These are phyloP conservation scores for Mycena capillaripes DNA, from an alignment of 768 basidiomycete genomes.

Conservation along the genomic window DNA sequence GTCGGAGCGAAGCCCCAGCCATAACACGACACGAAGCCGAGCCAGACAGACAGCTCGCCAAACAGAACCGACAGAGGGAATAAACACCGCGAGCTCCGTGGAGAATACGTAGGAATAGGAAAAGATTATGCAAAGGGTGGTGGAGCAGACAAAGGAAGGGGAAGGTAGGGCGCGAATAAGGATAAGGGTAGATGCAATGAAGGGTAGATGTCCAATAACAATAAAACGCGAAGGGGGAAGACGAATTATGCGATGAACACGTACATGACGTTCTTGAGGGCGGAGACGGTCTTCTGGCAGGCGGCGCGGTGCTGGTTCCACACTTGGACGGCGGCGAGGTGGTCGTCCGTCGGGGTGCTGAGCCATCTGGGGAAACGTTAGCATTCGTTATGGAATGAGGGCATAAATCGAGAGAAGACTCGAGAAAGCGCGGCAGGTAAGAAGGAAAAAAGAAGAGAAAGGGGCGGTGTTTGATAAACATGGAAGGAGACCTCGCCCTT, in stretches of 20 bases:
- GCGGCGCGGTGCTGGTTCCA: slow-evolving; percentile 75
- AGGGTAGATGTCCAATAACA: no score
- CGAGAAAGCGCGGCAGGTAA: background rate
- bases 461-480: no score
- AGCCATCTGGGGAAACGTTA: slow-evolving; percentile 71
- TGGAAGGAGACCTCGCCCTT: no score
- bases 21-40: background rate
- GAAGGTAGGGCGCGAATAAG: no score
- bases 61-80: background rate
- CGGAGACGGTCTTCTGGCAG: slow-evolving; percentile 59
- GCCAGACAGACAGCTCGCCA: slow-evolving; percentile 2
- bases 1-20: slow-evolving; percentile 10
- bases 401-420: background rate
- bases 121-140: no score
- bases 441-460: background rate
- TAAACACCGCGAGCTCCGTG: slow-evolving; percentile 40
- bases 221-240: background rate
- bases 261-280: slow-evolving; percentile 35
- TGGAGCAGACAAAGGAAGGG: no score
- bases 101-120: background rate
- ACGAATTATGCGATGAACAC: slow-evolving; percentile 31
- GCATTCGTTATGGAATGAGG: no score
- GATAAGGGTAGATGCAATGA: no score
- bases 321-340: slow-evolving; percentile 69
- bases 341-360: slow-evolving; percentile 70